Evolutionary conservation across 2,329 filamentous ascomycete species (phyloP).

Genomic region (Escovopsis weberi): DNA sequence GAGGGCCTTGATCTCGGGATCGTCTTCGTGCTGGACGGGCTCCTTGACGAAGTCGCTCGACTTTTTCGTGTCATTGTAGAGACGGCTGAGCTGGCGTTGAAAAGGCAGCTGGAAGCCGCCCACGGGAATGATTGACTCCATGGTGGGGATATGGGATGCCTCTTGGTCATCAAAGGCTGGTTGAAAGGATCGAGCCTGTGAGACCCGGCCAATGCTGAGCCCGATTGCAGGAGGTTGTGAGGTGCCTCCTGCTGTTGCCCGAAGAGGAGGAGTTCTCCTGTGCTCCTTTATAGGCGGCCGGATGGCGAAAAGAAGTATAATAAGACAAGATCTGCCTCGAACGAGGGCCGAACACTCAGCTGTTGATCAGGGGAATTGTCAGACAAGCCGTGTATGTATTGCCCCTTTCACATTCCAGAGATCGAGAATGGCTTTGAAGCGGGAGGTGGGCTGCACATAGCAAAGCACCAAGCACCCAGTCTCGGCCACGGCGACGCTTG

Average conservation of each 20-base stretch:
- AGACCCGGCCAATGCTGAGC: neutral
- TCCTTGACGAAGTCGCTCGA: constrained; percentile 60
- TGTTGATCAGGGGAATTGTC: too few species aligned
- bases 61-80: constrained; percentile 72
- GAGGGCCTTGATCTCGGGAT: constrained; percentile 55
- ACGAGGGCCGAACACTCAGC: too few species aligned
- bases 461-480: too few species aligned
- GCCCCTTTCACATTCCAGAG: too few species aligned
- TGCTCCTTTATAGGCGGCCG: too few species aligned
- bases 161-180: neutral
- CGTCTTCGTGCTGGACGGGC: constrained; percentile 45
- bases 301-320: neutral
- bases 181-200: too few species aligned
- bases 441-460: too few species aligned
- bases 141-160: constrained; percentile 10
- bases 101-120: constrained; percentile 42
- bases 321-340: neutral
- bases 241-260: constrained; percentile 6
- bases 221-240: neutral
- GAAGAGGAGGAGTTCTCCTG: neutral
- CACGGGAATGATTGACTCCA: constrained; percentile 37
- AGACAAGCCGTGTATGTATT: too few species aligned
- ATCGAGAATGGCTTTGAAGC: too few species aligned
- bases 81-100: constrained; percentile 50
- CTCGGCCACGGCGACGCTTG: too few species aligned